These are phyloP conservation scores for Solanum aculeatissimum DNA, from an alignment of 305 asterid genomes.

Conservation along the genomic window DNA sequence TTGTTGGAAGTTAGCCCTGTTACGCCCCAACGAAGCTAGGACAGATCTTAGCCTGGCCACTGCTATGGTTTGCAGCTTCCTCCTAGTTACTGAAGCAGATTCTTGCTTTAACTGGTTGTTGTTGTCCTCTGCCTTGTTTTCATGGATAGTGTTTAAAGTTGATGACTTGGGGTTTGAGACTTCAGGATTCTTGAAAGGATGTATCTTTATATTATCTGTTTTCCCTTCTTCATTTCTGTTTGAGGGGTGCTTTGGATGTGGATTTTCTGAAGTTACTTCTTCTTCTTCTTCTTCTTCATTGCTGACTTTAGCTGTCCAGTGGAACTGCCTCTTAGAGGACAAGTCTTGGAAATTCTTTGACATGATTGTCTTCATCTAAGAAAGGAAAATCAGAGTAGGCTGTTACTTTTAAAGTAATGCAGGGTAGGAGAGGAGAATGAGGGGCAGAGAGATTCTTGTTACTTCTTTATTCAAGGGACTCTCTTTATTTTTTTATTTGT, in stretches of 20 bases:
- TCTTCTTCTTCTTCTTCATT: background rate
- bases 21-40: background rate
- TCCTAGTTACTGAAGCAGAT: background rate
- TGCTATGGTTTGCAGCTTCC: background rate
- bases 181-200: background rate
- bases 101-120: background rate
- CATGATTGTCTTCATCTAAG: slow-evolving; percentile 4
- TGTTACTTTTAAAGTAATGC: background rate
- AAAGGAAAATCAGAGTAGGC: background rate
- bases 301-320: slow-evolving; percentile 11
- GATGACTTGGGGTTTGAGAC: background rate
- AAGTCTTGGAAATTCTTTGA: background rate
- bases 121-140: background rate
- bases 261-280: background rate
- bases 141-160: background rate
- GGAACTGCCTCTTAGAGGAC: slow-evolving; percentile 8
- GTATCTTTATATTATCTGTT: background rate
- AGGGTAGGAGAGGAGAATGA: background rate
- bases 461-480: background rate
- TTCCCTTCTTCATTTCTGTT: background rate
- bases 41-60: background rate
- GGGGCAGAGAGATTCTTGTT: background rate
- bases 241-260: background rate
- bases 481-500: background rate
- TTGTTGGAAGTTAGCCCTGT: background rate